Conservation (phyloP, 2,329 filamentous ascomycete genomes). For the Colletotrichum coccodes region DNA sequence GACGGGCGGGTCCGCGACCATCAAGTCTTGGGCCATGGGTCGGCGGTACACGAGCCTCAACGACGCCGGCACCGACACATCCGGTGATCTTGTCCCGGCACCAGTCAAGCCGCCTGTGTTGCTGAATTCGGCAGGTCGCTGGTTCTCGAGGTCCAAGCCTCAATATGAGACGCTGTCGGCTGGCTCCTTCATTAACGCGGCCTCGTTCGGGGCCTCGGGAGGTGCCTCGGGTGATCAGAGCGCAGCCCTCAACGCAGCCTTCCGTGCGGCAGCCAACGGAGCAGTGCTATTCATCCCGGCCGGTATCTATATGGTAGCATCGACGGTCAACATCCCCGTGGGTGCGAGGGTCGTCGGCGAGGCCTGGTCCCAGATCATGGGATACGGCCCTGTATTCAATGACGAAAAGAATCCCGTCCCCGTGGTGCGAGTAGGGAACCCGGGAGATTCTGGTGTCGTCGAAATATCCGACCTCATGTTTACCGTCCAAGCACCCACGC, state of each 20-base stretch:
- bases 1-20: background rate
- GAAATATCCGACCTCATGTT: slow-evolving; percentile 71
- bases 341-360: slow-evolving; percentile 57
- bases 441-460: slow-evolving; percentile 63
- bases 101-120: background rate
- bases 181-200: slow-evolving; percentile 32
- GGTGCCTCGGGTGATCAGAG: too few relatives aligned
- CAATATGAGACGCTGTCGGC: slow-evolving; percentile 53
- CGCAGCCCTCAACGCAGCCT: too few relatives aligned
- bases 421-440: slow-evolving; percentile 62
- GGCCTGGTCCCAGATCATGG: slow-evolving; percentile 55
- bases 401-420: slow-evolving; percentile 56
- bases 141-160: slow-evolving; percentile 62
- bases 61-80: background rate
- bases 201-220: slow-evolving; percentile 42
- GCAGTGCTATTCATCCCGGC: slow-evolving; percentile 51
- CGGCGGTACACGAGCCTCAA: background rate
- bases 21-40: background rate
- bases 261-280: too few relatives aligned
- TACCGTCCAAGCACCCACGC: slow-evolving; percentile 61
- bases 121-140: slow-evolving; percentile 37
- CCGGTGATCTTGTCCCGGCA: background rate
- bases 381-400: slow-evolving; percentile 54
- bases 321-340: slow-evolving; percentile 53
- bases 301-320: slow-evolving; percentile 56